Base-by-base conservation (phyloP, 2,329 filamentous ascomycete species). In the Penicillium sp. region DNA sequence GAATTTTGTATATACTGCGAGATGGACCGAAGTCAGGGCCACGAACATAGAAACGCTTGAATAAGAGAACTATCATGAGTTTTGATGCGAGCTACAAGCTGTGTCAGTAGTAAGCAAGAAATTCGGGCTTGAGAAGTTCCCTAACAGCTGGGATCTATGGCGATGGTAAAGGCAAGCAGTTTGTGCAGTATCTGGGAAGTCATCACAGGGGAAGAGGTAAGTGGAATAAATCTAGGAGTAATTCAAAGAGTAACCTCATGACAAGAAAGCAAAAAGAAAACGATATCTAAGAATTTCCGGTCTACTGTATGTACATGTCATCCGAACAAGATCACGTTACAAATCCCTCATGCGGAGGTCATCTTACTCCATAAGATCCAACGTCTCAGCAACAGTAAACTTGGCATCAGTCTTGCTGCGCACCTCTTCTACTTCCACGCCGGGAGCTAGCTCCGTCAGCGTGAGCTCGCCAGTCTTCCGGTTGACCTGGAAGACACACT, bases 401-500 rank as follows among this genome's bases (percentile, higher is more conserved):
- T 82, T 79, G 0, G 89, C 89, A 54, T 85, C 87, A 1, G 89
- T 92, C 81, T 90, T 91, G 65, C 79, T 78, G 76, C 78, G 84
- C 3, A 92, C 82, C 61, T 90, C 86, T 35, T 92, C 88, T 1
- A 91, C 81, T 13, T 82, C 82, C 0, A 91, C 85, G 0, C 86
- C 88, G 1, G 87, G 86, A 1, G 89, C 89, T 16, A 91, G 73
- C 75, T 92, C 89, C 0, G 87, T 89, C 51, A 92, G 50, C 7
- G 69, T 66, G 6, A 75, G 67, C 50, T 69, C 58, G 1, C 72
- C 78, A 19, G 84, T 83, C 33, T 74, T 74, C 40, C 88, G 81
- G 71, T 95, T 89, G 46, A 96, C 91, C 64, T 92, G 85, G 71
- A 89, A 89, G 0, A 89, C 87, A 66, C 83, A 83, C 83, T 93